These are phyloP conservation scores for Dendrocalamus latiflorus DNA, from an alignment of 202 grass and related monocot genomes.

Conservation along the genomic window DNA sequence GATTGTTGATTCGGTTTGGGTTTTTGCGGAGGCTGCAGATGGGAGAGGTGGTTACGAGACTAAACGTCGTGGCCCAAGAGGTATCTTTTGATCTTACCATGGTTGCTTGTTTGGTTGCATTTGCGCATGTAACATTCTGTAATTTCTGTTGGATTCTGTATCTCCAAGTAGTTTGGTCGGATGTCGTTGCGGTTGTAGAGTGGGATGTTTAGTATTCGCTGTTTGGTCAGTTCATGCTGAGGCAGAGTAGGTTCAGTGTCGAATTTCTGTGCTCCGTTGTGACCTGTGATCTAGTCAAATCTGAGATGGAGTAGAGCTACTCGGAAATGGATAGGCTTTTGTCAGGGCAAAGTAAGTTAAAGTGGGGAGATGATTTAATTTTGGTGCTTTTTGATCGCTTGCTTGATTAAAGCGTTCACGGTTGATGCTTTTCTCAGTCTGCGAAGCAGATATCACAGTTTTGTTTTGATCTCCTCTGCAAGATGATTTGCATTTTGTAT, in stretches of 20 bases:
- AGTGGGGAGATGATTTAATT: not conserved
- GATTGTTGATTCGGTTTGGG: not conserved
- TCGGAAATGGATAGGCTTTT: not conserved
- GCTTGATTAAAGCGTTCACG: not conserved
- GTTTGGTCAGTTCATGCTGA: not conserved
- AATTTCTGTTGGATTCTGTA: not conserved
- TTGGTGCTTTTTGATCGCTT: not conserved
- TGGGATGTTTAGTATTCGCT: not conserved
- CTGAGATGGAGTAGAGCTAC: not conserved
- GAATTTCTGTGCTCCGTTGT: not conserved
- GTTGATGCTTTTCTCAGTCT: not conserved
- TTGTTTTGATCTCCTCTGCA: not conserved
- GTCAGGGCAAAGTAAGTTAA: not conserved
- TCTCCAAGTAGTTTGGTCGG: not conserved
- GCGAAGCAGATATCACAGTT: not conserved
- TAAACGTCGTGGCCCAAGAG: conserved; percentile 17
- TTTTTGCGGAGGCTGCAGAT: not conserved
- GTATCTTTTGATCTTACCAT: not conserved
- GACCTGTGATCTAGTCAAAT: not conserved
- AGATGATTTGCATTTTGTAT: not conserved
- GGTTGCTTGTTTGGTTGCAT: too few species aligned
- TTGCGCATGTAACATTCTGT: not conserved
- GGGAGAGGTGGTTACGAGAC: not conserved
- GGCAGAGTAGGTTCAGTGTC: not conserved
- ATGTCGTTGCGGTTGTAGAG: not conserved